Evolutionary conservation across 2,329 filamentous ascomycete species (phyloP), one percentile per base, ranked within the genome.

Genomic region (Colletotrichum euphorbiae): DNA sequence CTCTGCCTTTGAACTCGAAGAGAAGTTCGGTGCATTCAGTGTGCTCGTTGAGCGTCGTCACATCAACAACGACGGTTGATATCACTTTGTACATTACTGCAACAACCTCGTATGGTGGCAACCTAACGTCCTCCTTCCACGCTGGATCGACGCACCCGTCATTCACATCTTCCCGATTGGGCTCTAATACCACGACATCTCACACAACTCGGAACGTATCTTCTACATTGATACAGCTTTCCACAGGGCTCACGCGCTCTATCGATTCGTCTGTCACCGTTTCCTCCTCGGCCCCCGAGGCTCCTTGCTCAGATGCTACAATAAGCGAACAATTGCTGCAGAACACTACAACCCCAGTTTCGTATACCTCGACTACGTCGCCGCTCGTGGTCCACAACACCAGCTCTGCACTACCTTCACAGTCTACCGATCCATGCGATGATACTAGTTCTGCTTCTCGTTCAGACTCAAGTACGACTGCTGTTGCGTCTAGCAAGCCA

Each of bases 41-140:
- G 19, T 69, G 67, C 12, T 43, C 56, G 2, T 15, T 56, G 33
- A 74, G 71, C 8, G 60, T 77, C 4, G 62, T 76, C 12, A 68
- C 76, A 56, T 75, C 75, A 12, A 79, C 75, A 2, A 74, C 71
- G 33, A 80, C 76, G 3, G 59, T 79, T 7, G 78, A 80, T 28
- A 71, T 76, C 7, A 77, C 75, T 6, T 72, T 77, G 36, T 76
- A 73, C 43, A 70, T 79, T 15, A 79, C 78, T 11, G 73, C 75
- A 33, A 72, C 74, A 2, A 69, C 75, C 36, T 70, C 73, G 19
- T 60, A 66, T 28, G 63, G 65, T 15, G 21, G 40, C 21, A 68
- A 68, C 28, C n/a, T 55, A 7, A 68, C 65, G 11, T 66, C 63
- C 13, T 59, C 31, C 11, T 43, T 17, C 9, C 40, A 38, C 15